Base-by-base conservation (phyloP, 2,329 filamentous ascomycete species). In the Samsoniella hepiali region DNA sequence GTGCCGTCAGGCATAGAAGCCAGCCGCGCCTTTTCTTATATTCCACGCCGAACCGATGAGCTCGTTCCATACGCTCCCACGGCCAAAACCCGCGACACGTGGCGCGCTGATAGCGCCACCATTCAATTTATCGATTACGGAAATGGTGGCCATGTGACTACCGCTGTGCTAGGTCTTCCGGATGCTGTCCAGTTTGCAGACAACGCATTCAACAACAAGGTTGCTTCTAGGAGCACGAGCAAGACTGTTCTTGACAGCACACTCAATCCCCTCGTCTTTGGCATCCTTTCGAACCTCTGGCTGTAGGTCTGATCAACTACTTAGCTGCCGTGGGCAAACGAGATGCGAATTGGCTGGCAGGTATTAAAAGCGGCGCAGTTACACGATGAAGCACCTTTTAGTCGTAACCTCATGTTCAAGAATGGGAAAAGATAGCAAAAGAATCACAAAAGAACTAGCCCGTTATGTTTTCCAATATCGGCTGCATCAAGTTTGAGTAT, bases 41-140 rank as follows among this genome's bases (percentile, higher is more conserved):
- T 65, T 58, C 47, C 63, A 65, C 34, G 63, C 58, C 8, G 49
- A 34, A 7, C 15, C 17, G 58, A 65, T 27, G 63, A 65, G 53
- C 56, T 65, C 27, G 54, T 65, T 15, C 54, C 59, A 11, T 65
- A 63, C 36, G 32, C 3, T 7, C 49, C 42, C 8, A 59, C 47
- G 3, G 31, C 13, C 27, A 58, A 45, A 11, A 22, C 49, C 15
- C 36, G 27, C 9, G 32, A 58, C 40, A 15, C 32, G 3, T 65
- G 63, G 63, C 63, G 63, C 22, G 58, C n/a, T 11, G 13, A 45
- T 10, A 59, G 63, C 15, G 63, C 59, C 13, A 54, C 42, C 1
- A 38, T 65, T 13, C 38, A 50, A 17, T 65, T 62, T 49, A 50
- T 47, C 27, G 49, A 51, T 3, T 62, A 40, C 44, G 38, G 32